Conservation (phyloP, 805 yeast genomes). For the Teunomyces barrocoloradensis region DNA sequence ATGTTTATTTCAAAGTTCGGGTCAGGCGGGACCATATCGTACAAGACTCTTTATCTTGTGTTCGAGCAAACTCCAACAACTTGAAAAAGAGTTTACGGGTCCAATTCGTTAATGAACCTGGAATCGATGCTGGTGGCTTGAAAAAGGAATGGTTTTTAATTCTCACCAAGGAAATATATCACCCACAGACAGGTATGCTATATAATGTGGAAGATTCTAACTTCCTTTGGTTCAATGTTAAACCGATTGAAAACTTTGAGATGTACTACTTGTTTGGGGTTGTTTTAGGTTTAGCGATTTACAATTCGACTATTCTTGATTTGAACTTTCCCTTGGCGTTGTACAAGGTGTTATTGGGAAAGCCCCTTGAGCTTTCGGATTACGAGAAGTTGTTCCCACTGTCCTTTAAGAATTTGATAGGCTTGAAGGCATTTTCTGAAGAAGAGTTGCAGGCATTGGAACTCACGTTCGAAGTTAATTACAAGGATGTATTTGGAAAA, state of each 20-base stretch:
- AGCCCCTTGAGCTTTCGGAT: constrained; percentile 59
- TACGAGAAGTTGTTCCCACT: constrained; percentile 67
- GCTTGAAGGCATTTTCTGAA: constrained; percentile 21
- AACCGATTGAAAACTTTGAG: constrained; percentile 45
- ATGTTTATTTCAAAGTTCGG: constrained; percentile 64
- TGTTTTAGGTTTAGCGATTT: constrained; percentile 84
- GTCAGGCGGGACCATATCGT: constrained; percentile 69
- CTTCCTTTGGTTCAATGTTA: constrained; percentile 69
- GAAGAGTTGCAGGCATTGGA: constrained; percentile 46
- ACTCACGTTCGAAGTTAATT: constrained; percentile 59
- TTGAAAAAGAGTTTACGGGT: constrained; percentile 73
- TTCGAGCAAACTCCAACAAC: constrained; percentile 54
- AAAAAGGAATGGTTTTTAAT: constrained; percentile 91
- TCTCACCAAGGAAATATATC: constrained; percentile 66
- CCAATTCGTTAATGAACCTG: constrained; percentile 85
- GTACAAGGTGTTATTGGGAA: constrained; percentile 67
- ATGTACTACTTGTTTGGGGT: constrained; percentile 79
- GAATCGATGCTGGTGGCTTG: constrained; percentile 94
- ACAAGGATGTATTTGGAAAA: constrained; percentile 47
- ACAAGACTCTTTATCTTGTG: constrained; percentile 68
- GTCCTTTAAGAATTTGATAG: constrained; percentile 41
- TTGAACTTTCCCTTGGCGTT: constrained; percentile 71
- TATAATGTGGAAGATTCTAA: constrained; percentile 64
- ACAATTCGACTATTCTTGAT: constrained; percentile 84
- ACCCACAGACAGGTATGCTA: constrained; percentile 67